These are phyloP conservation scores for Verbascum thapsus DNA, from an alignment of 257 asterid genomes.

Conservation along the genomic window DNA sequence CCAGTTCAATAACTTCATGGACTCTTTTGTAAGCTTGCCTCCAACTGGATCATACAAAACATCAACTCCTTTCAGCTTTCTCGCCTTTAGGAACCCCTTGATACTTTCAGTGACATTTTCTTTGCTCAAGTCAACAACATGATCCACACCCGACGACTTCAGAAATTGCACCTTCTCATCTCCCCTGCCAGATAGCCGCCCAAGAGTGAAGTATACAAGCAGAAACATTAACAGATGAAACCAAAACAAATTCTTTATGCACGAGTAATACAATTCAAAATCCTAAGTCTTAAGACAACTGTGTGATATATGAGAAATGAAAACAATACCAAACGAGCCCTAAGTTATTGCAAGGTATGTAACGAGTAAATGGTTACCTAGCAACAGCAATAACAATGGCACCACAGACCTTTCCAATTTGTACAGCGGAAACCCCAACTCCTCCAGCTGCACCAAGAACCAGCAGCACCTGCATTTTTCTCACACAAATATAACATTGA, in stretches of 20 bases:
- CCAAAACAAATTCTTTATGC: constrained; percentile 1
- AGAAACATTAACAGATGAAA: constrained; percentile 13
- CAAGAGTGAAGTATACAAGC: constrained; percentile 22
- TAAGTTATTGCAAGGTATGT: not conserved
- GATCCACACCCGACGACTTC: constrained; percentile 83
- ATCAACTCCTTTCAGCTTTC: constrained; percentile 87
- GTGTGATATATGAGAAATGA: too few species aligned
- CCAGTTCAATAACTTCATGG: constrained; percentile 81
- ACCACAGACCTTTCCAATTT: constrained; percentile 87
- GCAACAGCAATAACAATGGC: constrained; percentile 90
- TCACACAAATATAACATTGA: constrained; percentile 10
- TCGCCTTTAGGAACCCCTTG: constrained; percentile 68
- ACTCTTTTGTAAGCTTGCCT: constrained; percentile 82
- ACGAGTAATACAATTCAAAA: constrained; percentile 3
- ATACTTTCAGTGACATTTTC: constrained; percentile 69
- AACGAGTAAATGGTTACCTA: constrained; percentile 48
- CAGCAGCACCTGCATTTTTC: constrained; percentile 65
- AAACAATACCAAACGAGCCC: too few species aligned
- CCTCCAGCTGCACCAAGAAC: constrained; percentile 99
- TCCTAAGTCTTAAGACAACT: too few species aligned
- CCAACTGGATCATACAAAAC: constrained; percentile 98
- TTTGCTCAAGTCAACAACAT: constrained; percentile 74
- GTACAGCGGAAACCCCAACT: constrained; percentile 94
- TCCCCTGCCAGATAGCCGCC: constrained; percentile 56
- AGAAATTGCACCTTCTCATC: constrained; percentile 72